Evolutionary conservation across 75 land plant genomes (phyloP).

Genomic region (Cupressus sempervirens): DNA sequence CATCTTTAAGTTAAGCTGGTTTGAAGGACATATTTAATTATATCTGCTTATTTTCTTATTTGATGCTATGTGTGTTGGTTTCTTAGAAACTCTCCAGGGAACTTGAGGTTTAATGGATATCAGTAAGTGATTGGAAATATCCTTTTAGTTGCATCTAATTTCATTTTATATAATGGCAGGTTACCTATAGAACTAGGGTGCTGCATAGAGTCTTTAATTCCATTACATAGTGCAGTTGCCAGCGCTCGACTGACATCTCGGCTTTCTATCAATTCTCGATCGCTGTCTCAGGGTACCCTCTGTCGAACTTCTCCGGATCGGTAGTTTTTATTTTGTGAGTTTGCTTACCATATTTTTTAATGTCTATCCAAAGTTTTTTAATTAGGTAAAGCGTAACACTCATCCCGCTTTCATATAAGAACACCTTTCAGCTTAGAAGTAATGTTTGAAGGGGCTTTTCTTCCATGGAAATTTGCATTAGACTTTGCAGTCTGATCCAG

Average conservation of each 20-base stretch:
- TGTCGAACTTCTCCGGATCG: constrained; percentile 12
- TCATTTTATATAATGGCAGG: constrained; percentile 17
- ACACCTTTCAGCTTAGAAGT: no score
- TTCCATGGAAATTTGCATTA: neutral
- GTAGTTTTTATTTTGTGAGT: constrained; percentile 11
- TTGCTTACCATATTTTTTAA: neutral
- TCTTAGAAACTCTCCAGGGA: neutral
- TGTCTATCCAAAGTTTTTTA: neutral
- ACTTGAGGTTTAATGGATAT: neutral
- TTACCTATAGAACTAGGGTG: constrained; percentile 39
- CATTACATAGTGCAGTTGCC: constrained; percentile 38
- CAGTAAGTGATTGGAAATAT: neutral
- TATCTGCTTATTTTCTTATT: neutral
- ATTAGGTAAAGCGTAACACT: neutral
- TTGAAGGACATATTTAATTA: neutral
- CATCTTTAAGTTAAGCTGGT: neutral
- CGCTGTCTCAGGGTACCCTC: constrained; percentile 11
- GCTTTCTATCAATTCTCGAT: constrained; percentile 5
- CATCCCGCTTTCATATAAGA: no score
- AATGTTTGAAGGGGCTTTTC: neutral
- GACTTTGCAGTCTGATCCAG: no score
- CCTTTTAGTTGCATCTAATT: neutral
- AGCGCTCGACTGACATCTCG: constrained; percentile 38
- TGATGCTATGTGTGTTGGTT: neutral
- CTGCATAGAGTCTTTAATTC: constrained; percentile 36